Percentiles rank a stretch among this genome's conserved stretches.
phyloP scores from a whole-genome alignment of 2,329 filamentous ascomycete genomes.

The Colletotrichum eleusines region DNA sequence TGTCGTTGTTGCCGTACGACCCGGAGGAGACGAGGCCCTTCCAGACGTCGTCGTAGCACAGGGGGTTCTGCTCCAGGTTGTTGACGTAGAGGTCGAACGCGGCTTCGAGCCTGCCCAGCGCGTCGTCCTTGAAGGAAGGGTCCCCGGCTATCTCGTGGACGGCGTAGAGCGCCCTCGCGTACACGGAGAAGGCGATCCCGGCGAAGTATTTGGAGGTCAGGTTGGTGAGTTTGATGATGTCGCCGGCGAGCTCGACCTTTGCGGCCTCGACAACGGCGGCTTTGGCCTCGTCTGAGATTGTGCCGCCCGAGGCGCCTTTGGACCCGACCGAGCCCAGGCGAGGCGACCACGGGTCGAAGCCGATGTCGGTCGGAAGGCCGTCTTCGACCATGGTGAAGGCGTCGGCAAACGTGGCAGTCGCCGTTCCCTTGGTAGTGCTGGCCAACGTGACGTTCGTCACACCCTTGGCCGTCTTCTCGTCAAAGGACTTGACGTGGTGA shows the following conservation, averaged over 20 bases:
- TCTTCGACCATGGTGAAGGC: conserved; percentile 78
- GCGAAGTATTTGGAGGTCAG: conserved; percentile 85
- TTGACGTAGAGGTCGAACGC: conserved; percentile 69
- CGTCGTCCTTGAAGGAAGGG: conserved; percentile 61
- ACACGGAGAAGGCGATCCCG: conserved; percentile 79
- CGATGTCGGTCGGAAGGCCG: conserved; percentile 74
- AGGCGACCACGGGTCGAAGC: conserved; percentile 59
- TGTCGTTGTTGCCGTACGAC: conserved; percentile 72
- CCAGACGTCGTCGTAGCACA: conserved; percentile 72
- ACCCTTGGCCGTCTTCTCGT: conserved; percentile 59
- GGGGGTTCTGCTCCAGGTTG: conserved; percentile 70
- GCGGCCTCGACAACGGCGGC: conserved; percentile 67
- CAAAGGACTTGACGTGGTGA: conserved; percentile 80
- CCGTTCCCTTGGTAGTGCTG: conserved; percentile 84
- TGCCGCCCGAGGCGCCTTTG: conserved; percentile 52
- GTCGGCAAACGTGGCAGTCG: conserved; percentile 75
- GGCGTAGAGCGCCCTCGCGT: conserved; percentile 72
- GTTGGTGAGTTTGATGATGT: conserved; percentile 73
- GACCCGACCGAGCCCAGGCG: conserved; percentile 70
- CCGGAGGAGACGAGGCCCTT: conserved; percentile 78
- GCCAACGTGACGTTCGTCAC: conserved; percentile 69
- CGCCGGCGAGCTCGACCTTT: conserved; percentile 73
- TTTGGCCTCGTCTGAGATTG: conserved; percentile 61
- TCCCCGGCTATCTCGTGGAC: conserved; percentile 69
- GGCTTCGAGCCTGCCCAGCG: conserved; percentile 67